Conservation (phyloP, 495 filamentous ascomycete species). For the Cercophora samala region DNA sequence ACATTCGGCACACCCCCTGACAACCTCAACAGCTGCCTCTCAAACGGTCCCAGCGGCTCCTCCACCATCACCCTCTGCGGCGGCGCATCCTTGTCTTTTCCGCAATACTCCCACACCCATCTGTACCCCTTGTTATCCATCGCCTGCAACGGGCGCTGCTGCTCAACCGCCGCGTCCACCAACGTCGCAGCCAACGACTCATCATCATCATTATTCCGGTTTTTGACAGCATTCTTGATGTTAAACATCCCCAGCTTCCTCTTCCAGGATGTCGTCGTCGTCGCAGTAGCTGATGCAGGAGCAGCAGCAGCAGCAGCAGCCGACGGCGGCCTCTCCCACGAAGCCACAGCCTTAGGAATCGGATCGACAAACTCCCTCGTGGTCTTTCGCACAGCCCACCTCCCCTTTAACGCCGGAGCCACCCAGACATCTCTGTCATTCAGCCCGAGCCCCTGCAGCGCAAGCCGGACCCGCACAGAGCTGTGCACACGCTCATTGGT, state of each 20-base stretch:
- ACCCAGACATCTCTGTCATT: constrained; percentile 55
- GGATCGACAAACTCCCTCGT: constrained; percentile 33
- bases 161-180: constrained; percentile 14
- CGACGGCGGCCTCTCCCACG: constrained; percentile 36
- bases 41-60: constrained; percentile 50
- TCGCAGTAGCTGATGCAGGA: background rate
- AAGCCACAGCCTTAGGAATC: constrained; percentile 31
- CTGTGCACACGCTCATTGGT: constrained; percentile 67
- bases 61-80: constrained; percentile 41
- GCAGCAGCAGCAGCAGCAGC: constrained; percentile 9
- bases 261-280: background rate
- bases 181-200: constrained; percentile 1
- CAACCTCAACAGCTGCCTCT: constrained; percentile 43
- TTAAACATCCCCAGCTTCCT: background rate
- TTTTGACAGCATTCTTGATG: background rate
- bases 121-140: constrained; percentile 25
- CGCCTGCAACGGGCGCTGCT: constrained; percentile 17
- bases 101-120: constrained; percentile 53
- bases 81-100: constrained; percentile 40
- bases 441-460: constrained; percentile 53
- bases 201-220: constrained; percentile 5
- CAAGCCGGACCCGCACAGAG: constrained; percentile 54
- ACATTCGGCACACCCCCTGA: constrained; percentile 42
- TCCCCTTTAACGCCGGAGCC: constrained; percentile 47
- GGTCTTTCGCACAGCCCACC: constrained; percentile 39